phyloP scores from a whole-genome alignment of 345 rosid species.

The Eucalyptus shirleyi region DNA sequence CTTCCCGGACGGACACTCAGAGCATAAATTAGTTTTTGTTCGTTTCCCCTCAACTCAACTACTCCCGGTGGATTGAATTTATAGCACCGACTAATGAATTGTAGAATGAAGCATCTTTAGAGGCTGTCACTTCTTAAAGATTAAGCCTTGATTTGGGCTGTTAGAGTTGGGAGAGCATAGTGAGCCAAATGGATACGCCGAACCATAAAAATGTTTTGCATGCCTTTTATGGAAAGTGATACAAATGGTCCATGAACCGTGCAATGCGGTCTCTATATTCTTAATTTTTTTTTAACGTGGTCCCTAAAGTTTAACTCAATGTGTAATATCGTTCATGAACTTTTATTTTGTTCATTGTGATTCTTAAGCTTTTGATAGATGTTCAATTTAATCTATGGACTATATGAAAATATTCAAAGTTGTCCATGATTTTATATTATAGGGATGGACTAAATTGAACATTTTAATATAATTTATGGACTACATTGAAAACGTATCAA shows the following conservation, averaged over 20 bases:
- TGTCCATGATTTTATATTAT: no score
- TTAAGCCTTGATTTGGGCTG: background rate
- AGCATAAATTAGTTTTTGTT: background rate
- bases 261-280: fast-evolving
- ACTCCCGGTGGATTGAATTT: background rate
- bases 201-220: background rate
- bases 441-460: no score
- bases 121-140: background rate
- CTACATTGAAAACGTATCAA: background rate
- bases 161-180: background rate
- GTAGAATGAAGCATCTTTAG: background rate
- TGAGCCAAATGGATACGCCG: background rate
- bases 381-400: no score
- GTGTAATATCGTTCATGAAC: fast-evolving
- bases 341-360: background rate
- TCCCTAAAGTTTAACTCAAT: no score
- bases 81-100: background rate
- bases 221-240: no score
- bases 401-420: background rate
- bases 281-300: fast-evolving
- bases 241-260: no score
- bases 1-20: background rate
- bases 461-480: no score
- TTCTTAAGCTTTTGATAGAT: no score
- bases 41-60: background rate